Evolutionary conservation across 2,329 filamentous ascomycete species (phyloP).

Genomic region (Colletotrichum agaves): DNA sequence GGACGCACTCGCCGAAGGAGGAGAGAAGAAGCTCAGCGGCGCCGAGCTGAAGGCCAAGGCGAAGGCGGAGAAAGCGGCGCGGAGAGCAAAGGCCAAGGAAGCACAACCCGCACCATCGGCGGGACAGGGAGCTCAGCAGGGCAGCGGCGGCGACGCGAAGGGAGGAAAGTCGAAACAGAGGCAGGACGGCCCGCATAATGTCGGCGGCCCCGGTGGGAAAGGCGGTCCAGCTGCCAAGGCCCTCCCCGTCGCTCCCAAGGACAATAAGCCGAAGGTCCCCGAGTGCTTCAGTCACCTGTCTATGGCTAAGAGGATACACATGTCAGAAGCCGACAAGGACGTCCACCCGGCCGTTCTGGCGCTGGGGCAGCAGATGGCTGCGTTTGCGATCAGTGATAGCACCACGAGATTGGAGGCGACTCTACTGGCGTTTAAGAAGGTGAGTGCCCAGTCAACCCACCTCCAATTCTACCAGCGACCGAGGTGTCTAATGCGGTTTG

Average conservation of each 20-base stretch:
- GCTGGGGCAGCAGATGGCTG: constrained; percentile 89
- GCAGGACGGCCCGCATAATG: constrained; percentile 52
- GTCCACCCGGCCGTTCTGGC: constrained; percentile 89
- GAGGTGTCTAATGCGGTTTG: constrained; percentile 29
- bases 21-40: constrained; percentile 70
- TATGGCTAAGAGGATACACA: constrained; percentile 67
- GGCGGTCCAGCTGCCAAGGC: constrained; percentile 49
- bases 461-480: not conserved
- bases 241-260: constrained; percentile 54
- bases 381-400: constrained; percentile 89
- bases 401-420: constrained; percentile 89
- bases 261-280: constrained; percentile 69
- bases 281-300: constrained; percentile 87
- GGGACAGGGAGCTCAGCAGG: constrained; percentile 49
- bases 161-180: constrained; percentile 59
- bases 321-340: constrained; percentile 73
- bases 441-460: constrained; percentile 49
- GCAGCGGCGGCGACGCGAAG: constrained; percentile 55
- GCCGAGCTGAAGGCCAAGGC: constrained; percentile 89
- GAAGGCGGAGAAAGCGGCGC: constrained; percentile 91
- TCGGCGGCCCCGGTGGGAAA: constrained; percentile 44
- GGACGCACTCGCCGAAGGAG: constrained; percentile 37
- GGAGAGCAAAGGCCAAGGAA: constrained; percentile 77
- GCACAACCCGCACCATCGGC: constrained; percentile 56
- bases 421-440: constrained; percentile 88